These are phyloP conservation scores for Flaveria ramosissima DNA, from an alignment of 129 eudicot genomes.

Conservation along the genomic window DNA sequence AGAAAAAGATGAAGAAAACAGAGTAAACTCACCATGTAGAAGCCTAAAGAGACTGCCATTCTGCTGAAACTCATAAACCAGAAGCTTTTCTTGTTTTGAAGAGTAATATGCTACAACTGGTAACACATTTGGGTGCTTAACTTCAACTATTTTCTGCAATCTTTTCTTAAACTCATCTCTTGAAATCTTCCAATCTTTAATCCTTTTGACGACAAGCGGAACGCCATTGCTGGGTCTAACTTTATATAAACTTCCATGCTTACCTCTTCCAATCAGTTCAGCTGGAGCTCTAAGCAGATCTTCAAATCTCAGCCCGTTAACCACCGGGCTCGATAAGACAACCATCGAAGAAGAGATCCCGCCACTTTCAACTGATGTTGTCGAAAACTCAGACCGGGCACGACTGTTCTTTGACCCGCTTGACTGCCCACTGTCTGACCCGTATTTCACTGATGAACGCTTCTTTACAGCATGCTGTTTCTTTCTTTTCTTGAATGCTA, in stretches of 20 bases:
- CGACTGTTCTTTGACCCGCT: slow-evolving; percentile 44
- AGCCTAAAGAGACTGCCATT: slow-evolving; percentile 74
- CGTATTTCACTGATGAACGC: slow-evolving; percentile 7
- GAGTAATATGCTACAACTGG: slow-evolving; percentile 66
- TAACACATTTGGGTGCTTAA: slow-evolving; percentile 57
- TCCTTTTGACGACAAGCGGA: slow-evolving; percentile 63
- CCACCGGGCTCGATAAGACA: slow-evolving; percentile 53
- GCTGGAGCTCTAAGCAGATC: slow-evolving; percentile 75
- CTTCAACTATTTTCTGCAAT: slow-evolving; percentile 53
- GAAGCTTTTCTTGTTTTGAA: slow-evolving; percentile 72
- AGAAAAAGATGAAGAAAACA: slow-evolving; percentile 10
- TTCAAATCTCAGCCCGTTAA: slow-evolving; percentile 57
- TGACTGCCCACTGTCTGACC: slow-evolving; percentile 38
- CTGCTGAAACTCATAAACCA: slow-evolving; percentile 67
- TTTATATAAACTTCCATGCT: slow-evolving; percentile 67
- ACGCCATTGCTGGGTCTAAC: slow-evolving; percentile 44
- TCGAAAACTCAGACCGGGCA: slow-evolving; percentile 62
- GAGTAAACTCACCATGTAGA: slow-evolving; percentile 57
- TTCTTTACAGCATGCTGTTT: slow-evolving; percentile 20
- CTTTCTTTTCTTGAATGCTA: slow-evolving; percentile 37
- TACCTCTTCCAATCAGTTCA: slow-evolving; percentile 66
- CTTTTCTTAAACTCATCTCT: slow-evolving; percentile 65
- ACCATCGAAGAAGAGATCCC: slow-evolving; percentile 49
- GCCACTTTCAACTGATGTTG: slow-evolving; percentile 62
- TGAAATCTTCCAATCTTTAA: slow-evolving; percentile 67